Base-by-base conservation (phyloP, 2,329 filamentous ascomycete species). In the Sphaerulina vaccinii region DNA sequence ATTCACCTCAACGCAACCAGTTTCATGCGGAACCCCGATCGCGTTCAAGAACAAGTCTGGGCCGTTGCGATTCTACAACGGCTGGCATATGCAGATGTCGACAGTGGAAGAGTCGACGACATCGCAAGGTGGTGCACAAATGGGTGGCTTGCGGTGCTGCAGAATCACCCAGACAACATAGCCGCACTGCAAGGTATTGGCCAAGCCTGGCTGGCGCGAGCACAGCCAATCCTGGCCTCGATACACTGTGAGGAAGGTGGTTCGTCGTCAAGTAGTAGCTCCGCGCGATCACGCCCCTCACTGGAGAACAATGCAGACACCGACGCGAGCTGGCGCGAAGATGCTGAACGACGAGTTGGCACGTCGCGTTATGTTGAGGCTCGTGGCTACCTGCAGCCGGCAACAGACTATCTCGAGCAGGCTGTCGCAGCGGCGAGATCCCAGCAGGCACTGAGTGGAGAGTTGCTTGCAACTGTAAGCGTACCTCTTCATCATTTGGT, bases 351-450 rank as follows among this genome's bases (percentile, higher is more conserved):
- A 33, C 62, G 70, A 48, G 57, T 71, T 9, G 65, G 71, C 21
- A 65, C 63, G 4, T 60, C 70, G 5, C 70, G 79, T 43, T 78
- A 79, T 61, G 75, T 79, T 11, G 76, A 80, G 65, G 79, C 77
- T 44, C 70, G 78, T 51, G 75, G 73, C 1, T 70, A 73, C 47
- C 65, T 81, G 5, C 70, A 78, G 29, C 77, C 78, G 41, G 76
- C 78, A 6, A 72, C 72, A 5, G 78, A 81, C 51, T 79, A 79
- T 59, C 71, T 78, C 48, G 67, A 70, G 39, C 67, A 72, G 49
- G 77, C 77, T 18, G 71, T 79, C 10, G 65, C 70, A 48, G 66
- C 70, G 35, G 75, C 77, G 4, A 68, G 70, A 36, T 58, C 60
- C 15, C 70, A 74, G 52, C 65, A 66, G 5, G 58, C 47, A 5